A percentile compares a stretch with the other conserved stretches of the same genome.
Conservation (phyloP, 2,329 filamentous ascomycete species). For the Biscogniauxia sp. region DNA sequence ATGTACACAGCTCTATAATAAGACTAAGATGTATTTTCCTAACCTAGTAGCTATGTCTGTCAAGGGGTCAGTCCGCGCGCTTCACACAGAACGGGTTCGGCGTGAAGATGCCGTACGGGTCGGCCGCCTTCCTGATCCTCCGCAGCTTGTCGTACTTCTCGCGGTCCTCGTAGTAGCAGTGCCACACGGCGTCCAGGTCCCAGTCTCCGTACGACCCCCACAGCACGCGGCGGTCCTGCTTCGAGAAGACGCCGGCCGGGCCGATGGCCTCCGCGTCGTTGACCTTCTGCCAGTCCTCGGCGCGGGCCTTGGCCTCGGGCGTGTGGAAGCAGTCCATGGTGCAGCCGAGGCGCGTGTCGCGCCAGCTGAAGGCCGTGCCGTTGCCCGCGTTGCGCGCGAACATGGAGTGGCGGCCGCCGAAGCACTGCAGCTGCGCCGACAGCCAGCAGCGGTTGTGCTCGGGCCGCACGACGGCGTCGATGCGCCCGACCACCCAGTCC, state of each 20-base stretch:
- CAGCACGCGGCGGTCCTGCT: conserved; percentile 38
- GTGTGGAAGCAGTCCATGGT: conserved; percentile 46
- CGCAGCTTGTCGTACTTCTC: conserved; percentile 38
- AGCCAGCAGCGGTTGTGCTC: conserved; percentile 41
- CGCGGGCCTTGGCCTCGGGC: conserved; percentile 31
- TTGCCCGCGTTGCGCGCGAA: conserved; percentile 42
- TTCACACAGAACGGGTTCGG: conserved; percentile 31
- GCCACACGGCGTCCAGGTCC: conserved; percentile 37
- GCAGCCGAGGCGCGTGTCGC: conserved; percentile 40
- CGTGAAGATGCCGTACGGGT: conserved; percentile 30
- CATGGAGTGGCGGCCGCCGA: conserved; percentile 43
- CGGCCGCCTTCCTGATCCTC: conserved; percentile 33
- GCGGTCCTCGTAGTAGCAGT: conserved; percentile 35
- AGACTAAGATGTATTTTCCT: too few species aligned
- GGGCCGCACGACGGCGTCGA: conserved; percentile 37
- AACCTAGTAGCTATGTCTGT: too few species aligned
- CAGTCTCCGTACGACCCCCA: conserved; percentile 42
- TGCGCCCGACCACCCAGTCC: conserved; percentile 35
- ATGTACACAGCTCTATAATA: too few species aligned
- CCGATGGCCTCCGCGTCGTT: conserved; percentile 37
- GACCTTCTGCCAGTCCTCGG: conserved; percentile 40
- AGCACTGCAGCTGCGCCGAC: conserved; percentile 44
- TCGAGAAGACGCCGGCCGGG: conserved; percentile 36
- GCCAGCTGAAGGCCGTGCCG: conserved; percentile 47
- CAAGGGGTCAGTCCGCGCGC: conserved; percentile 15